Percentiles rank a stretch among this genome's conserved stretches.
phyloP scores from a whole-genome alignment of 2,329 filamentous ascomycete species.

The Diplodia intermedia region DNA sequence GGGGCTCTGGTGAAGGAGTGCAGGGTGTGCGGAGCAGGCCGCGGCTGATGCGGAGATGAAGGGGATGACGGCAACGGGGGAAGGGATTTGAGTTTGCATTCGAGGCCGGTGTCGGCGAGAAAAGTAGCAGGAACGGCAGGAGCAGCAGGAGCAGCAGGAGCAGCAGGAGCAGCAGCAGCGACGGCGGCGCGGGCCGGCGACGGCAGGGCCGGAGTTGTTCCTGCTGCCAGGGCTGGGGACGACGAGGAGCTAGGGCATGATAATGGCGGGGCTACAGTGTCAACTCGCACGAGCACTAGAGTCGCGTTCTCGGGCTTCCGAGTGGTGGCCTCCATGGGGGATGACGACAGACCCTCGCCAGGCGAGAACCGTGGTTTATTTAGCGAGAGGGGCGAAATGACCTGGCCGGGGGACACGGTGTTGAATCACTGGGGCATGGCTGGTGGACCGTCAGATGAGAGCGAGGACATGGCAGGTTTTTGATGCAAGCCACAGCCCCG shows the following conservation, averaged over 20 bases:
- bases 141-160: not conserved
- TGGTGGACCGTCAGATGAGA: slow-evolving; percentile 10
- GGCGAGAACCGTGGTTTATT: slow-evolving; percentile 18
- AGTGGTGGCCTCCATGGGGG: slow-evolving; percentile 3
- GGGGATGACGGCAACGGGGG: not conserved
- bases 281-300: slow-evolving; percentile 24
- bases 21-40: not conserved
- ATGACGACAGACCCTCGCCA: slow-evolving; percentile 19
- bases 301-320: slow-evolving; percentile 22
- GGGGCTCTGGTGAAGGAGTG: not conserved
- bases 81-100: not conserved
- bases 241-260: not conserved
- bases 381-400: not conserved
- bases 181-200: not conserved
- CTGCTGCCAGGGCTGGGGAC: not conserved
- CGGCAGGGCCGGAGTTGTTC: not conserved
- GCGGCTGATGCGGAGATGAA: not conserved
- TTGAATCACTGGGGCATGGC: slow-evolving; percentile 12
- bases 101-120: not conserved
- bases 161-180: not conserved
- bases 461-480: slow-evolving; percentile 1
- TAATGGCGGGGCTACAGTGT: slow-evolving; percentile 4
- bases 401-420: not conserved
- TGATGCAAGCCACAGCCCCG: not conserved
- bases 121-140: not conserved